Evolutionary conservation across 768 basidiomycete genomes (phyloP).

Genomic region (Leccinum boreale): DNA sequence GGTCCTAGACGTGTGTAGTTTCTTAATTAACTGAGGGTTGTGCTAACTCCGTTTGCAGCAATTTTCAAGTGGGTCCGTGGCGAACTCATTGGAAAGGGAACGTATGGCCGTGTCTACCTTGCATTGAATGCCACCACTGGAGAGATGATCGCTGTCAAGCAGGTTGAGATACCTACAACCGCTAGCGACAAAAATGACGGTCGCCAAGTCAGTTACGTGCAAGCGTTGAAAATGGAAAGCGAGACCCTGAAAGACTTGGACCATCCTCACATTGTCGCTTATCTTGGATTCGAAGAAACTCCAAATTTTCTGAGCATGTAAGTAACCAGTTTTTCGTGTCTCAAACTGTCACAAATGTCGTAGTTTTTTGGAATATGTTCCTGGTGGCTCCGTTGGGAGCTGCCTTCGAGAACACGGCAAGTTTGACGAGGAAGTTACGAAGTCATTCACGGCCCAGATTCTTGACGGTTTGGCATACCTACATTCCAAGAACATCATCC

Average conservation of each 20-base stretch:
- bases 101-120: constrained; percentile 94
- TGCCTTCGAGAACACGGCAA: constrained; percentile 89
- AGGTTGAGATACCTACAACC: constrained; percentile 92
- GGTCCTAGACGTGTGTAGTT: constrained; percentile 62
- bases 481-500: constrained; percentile 87
- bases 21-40: neutral
- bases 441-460: constrained; percentile 91
- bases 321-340: constrained; percentile 31
- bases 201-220: constrained; percentile 80
- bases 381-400: constrained; percentile 92
- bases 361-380: constrained; percentile 98
- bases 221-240: constrained; percentile 92
- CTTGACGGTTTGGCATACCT: constrained; percentile 89
- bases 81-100: constrained; percentile 95
- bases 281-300: constrained; percentile 93
- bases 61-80: constrained; percentile 99
- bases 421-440: constrained; percentile 89
- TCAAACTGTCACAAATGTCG: constrained; percentile 10
- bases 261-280: constrained; percentile 96
- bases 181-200: constrained; percentile 88
- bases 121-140: constrained; percentile 95
- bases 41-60: constrained; percentile 41
- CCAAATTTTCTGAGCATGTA: constrained; percentile 88
- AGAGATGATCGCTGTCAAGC: constrained; percentile 99
- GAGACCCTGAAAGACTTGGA: constrained; percentile 95